Percentiles rank a stretch among this genome's conserved stretches.
These are phyloP conservation scores for Curvularia sp. DNA, from an alignment of 2,329 filamentous ascomycete species.

Conservation along the genomic window DNA sequence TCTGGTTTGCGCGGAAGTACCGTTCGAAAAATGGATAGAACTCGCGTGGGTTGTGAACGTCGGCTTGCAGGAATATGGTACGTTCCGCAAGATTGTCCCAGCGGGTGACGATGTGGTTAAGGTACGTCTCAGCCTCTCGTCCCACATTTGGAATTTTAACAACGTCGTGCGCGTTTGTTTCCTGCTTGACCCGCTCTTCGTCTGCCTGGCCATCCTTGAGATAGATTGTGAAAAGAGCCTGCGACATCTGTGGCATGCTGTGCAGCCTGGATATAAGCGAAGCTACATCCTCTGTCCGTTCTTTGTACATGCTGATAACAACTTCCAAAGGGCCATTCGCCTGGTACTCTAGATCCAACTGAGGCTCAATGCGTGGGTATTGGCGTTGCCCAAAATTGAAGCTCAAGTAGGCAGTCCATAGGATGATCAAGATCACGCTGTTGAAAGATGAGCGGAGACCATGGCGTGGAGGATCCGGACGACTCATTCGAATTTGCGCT, in stretches of 20 bases:
- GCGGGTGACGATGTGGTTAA: conserved; percentile 55
- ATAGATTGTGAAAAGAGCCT: conserved; percentile 42
- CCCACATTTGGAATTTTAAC: conserved; percentile 51
- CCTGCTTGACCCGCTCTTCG: conserved; percentile 24
- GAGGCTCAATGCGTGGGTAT: conserved; percentile 10
- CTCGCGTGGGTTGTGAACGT: conserved; percentile 51
- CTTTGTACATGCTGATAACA: conserved; percentile 52
- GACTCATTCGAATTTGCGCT: background rate
- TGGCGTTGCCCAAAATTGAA: conserved; percentile 31
- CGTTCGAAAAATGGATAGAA: conserved; percentile 50
- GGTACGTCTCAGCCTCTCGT: conserved; percentile 56
- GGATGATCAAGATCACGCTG: conserved; percentile 16
- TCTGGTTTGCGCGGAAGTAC: conserved; percentile 49
- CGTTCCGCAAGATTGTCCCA: conserved; percentile 57
- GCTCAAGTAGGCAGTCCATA: conserved; percentile 28
- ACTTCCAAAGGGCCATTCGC: conserved; percentile 38
- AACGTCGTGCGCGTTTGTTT: conserved; percentile 38
- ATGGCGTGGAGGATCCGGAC: background rate
- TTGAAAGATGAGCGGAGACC: conserved; percentile 12
- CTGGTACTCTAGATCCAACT: conserved; percentile 31
- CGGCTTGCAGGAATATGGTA: conserved; percentile 59
- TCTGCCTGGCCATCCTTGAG: conserved; percentile 42
- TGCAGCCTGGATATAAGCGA: conserved; percentile 33
- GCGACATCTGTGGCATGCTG: conserved; percentile 29
- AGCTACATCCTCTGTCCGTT: conserved; percentile 36